Conservation (phyloP, 495 filamentous ascomycete genomes). For the Aspergillus incahuasiensis region DNA sequence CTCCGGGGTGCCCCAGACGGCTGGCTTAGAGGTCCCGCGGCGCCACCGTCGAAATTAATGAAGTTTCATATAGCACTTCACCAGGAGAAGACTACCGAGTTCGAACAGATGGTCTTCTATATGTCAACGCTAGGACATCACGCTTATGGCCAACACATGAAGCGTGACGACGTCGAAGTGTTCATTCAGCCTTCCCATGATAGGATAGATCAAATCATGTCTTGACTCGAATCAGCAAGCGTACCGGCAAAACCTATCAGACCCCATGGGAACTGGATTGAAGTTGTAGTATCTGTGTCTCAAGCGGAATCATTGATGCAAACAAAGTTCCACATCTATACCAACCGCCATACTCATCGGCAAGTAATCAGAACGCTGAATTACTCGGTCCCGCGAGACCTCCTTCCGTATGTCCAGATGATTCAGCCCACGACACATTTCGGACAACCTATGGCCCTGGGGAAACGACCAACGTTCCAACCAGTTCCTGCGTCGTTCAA, state of each 20-base stretch:
- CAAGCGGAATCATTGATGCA: slow-evolving; percentile 51
- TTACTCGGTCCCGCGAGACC: slow-evolving; percentile 53
- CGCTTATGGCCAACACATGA: slow-evolving; percentile 61
- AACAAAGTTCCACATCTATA: slow-evolving; percentile 52
- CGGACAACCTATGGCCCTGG: slow-evolving; percentile 29
- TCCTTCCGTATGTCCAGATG: slow-evolving; percentile 44
- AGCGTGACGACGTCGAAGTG: slow-evolving; percentile 47
- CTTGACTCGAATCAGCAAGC: slow-evolving; percentile 49
- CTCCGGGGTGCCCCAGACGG: slow-evolving; percentile 38
- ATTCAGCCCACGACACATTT: slow-evolving; percentile 57
- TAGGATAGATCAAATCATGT: slow-evolving; percentile 35
- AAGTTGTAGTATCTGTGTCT: slow-evolving; percentile 44
- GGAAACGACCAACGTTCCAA: slow-evolving; percentile 16
- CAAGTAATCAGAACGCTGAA: slow-evolving; percentile 48
- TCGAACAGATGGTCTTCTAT: slow-evolving; percentile 58
- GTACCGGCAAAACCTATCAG: slow-evolving; percentile 40
- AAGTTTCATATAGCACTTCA: slow-evolving; percentile 52
- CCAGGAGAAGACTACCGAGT: slow-evolving; percentile 46
- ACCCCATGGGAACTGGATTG: slow-evolving; percentile 53
- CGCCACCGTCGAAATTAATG: slow-evolving; percentile 32
- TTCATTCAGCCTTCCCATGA: slow-evolving; percentile 46
- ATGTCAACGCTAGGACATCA: slow-evolving; percentile 58
- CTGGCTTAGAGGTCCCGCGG: slow-evolving; percentile 40
- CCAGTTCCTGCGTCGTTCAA: slow-evolving; percentile 22
- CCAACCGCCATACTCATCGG: slow-evolving; percentile 29